Evolutionary conservation across 768 basidiomycete genomes (phyloP).

Genomic region (Termitomyces sp.): DNA sequence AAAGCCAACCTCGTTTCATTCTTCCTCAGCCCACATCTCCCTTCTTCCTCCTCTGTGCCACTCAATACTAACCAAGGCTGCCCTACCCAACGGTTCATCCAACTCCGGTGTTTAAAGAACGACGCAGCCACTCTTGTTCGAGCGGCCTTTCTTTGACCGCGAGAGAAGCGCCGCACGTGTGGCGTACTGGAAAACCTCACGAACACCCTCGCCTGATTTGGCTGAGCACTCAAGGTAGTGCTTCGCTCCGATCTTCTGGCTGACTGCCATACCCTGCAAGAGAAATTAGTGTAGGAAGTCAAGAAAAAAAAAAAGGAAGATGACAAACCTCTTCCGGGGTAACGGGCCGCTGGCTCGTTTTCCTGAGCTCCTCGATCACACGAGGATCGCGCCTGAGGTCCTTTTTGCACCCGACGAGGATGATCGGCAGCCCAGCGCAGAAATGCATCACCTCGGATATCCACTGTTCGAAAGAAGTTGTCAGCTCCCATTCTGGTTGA

Average conservation of each 20-base stretch:
- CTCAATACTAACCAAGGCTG: not conserved
- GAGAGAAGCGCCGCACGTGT: slow-evolving; percentile 84
- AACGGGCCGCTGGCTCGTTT: slow-evolving; percentile 93
- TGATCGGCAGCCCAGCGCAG: slow-evolving; percentile 89
- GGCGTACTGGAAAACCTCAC: slow-evolving; percentile 98
- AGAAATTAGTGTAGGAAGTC: not conserved
- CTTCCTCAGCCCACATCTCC: not conserved
- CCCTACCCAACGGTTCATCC: not conserved
- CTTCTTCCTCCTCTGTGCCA: not conserved
- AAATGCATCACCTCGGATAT: slow-evolving; percentile 99
- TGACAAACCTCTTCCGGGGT: slow-evolving; percentile 80
- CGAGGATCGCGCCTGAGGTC: slow-evolving; percentile 91
- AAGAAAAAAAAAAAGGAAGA: not conserved
- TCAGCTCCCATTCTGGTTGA: not conserved
- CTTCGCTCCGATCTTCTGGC: slow-evolving; percentile 94
- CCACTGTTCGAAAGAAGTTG: slow-evolving; percentile 55
- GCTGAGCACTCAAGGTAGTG: slow-evolving; percentile 98
- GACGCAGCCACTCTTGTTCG: slow-evolving; percentile 13
- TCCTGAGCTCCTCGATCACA: slow-evolving; percentile 90
- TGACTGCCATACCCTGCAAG: slow-evolving; percentile 82
- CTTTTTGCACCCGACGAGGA: slow-evolving; percentile 99
- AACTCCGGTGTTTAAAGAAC: slow-evolving; percentile 5
- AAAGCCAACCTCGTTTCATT: not conserved
- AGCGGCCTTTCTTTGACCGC: slow-evolving; percentile 15
- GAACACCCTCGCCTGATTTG: slow-evolving; percentile 93